Conservation (phyloP, 148 eudicot genomes). For the Gaultheria prostrata region DNA sequence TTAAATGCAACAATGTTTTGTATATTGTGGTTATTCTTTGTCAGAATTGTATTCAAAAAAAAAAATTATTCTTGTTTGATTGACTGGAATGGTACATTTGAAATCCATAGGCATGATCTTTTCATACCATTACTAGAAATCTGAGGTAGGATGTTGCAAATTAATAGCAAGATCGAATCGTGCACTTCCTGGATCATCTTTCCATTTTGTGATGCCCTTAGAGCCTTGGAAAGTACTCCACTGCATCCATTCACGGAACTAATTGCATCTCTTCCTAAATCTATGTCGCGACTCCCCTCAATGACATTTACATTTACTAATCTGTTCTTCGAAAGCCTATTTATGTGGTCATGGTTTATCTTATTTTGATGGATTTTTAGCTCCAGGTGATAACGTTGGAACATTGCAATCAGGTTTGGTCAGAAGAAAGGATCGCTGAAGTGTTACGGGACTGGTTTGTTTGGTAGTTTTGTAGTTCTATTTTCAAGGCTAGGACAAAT, state of each 20-base stretch:
- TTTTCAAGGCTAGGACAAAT: too few relatives aligned
- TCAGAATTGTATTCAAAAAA: not conserved
- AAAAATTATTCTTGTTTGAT: not conserved
- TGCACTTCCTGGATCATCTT: not conserved
- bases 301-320: not conserved
- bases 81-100: conserved; percentile 1
- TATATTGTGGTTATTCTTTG: conserved; percentile 6
- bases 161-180: not conserved
- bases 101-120: not conserved
- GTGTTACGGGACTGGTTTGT: too few relatives aligned
- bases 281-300: not conserved
- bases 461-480: too few relatives aligned
- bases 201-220: not conserved
- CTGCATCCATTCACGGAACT: not conserved
- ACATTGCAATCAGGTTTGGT: too few relatives aligned
- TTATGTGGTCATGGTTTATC: too few relatives aligned
- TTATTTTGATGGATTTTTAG: too few relatives aligned
- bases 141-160: too few relatives aligned
- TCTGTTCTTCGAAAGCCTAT: too few relatives aligned
- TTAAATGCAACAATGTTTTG: not conserved
- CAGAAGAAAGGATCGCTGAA: too few relatives aligned
- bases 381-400: too few relatives aligned
- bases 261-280: not conserved
- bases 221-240: not conserved
- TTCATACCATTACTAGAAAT: not conserved